A percentile compares a stretch with the other conserved stretches of the same genome.
These are phyloP conservation scores for Closterium sp. DNA, from an alignment of 139 green algal genomes.

Conservation along the genomic window DNA sequence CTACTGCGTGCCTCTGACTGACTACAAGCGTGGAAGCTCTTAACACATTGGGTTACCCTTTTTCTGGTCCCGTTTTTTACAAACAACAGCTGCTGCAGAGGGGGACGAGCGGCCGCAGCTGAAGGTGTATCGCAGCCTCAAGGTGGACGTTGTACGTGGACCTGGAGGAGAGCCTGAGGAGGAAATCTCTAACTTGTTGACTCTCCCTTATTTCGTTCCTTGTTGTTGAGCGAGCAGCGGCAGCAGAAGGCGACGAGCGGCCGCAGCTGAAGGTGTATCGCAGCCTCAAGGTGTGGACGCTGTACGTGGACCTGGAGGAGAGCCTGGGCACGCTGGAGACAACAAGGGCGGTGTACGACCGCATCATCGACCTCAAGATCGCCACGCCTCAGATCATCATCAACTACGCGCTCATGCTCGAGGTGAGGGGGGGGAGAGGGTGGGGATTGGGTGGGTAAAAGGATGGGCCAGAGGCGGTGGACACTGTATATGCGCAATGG, in stretches of 20 bases:
- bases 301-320: conserved; percentile 95
- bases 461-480: no score
- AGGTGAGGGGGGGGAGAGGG: conserved; percentile 42
- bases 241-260: conserved; percentile 4
- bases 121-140: conserved; percentile 72
- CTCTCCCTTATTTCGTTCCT: no score
- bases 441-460: conserved; percentile 76
- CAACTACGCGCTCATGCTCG: conserved; percentile 89
- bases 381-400: conserved; percentile 97
- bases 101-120: conserved; percentile 52
- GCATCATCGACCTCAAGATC: conserved; percentile 87
- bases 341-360: conserved; percentile 76
- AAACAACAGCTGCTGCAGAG: conserved; percentile 23
- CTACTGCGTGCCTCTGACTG: no score
- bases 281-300: conserved; percentile 75
- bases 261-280: conserved; percentile 73
- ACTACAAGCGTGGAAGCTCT: no score
- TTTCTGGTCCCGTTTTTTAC: no score
- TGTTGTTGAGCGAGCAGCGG: conserved; percentile 10
- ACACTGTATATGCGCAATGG: no score
- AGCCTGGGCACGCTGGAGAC: conserved; percentile 82
- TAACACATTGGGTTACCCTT: no score
- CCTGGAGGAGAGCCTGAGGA: conserved; percentile 92
- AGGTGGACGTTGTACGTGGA: conserved; percentile 85
- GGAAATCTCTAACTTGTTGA: no score